Evolutionary conservation across 2,329 filamentous ascomycete genomes (phyloP).

Genomic region (Clathrospora elynae): DNA sequence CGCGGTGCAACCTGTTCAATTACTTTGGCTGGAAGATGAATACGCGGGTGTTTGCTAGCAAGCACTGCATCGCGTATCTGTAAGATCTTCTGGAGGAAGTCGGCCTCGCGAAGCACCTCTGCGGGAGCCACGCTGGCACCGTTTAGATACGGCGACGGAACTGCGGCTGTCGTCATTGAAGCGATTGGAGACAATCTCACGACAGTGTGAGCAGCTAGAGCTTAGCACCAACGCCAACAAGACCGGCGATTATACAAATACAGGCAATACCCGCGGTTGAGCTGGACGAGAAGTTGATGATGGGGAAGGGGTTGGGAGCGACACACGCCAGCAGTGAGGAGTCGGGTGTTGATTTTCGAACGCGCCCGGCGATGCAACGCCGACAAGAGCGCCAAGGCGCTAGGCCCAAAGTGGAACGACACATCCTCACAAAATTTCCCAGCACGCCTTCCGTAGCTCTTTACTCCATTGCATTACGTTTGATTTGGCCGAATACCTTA

Average conservation of each 20-base stretch:
- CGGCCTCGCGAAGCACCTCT: slow-evolving; percentile 51
- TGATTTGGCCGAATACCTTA: not conserved
- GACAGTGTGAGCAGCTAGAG: slow-evolving; percentile 22
- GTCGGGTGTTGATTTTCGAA: slow-evolving; percentile 18
- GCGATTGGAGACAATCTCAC: slow-evolving; percentile 29
- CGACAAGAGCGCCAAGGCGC: slow-evolving; percentile 18
- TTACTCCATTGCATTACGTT: not conserved
- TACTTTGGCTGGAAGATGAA: slow-evolving; percentile 63
- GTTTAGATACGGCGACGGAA: slow-evolving; percentile 39
- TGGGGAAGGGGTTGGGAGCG: slow-evolving; percentile 31
- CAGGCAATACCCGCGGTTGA: slow-evolving; percentile 31
- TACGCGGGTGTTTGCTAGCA: slow-evolving; percentile 71
- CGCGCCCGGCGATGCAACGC: too few relatives aligned
- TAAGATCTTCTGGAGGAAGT: slow-evolving; percentile 75
- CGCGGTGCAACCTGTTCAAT: slow-evolving; percentile 50
- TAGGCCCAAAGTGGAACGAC: slow-evolving; percentile 19
- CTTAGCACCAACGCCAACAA: slow-evolving; percentile 26
- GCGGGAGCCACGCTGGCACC: slow-evolving; percentile 45
- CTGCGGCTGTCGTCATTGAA: slow-evolving; percentile 40
- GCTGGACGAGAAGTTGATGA: slow-evolving; percentile 27
- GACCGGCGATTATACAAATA: slow-evolving; percentile 33
- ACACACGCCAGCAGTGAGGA: slow-evolving; percentile 15
- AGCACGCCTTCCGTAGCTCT: slow-evolving; percentile 15
- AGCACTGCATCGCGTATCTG: slow-evolving; percentile 80
- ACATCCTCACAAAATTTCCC: slow-evolving; percentile 11